phyloP scores from a whole-genome alignment of 2,329 filamentous ascomycete genomes.

The Hortaea werneckii region DNA sequence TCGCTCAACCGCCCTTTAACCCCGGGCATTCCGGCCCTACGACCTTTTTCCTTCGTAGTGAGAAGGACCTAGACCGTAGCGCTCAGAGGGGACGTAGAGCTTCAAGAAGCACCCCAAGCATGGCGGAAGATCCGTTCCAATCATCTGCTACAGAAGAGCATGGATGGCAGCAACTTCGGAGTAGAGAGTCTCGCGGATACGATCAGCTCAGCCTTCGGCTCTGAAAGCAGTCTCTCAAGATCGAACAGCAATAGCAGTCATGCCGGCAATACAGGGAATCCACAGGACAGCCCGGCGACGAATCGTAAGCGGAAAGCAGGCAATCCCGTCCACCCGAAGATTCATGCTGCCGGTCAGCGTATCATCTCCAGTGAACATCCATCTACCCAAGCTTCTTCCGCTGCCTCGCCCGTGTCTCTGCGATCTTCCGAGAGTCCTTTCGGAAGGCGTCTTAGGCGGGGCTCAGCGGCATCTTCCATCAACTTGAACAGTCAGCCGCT shows the following conservation, averaged over 20 bases:
- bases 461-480: slow-evolving; percentile 17
- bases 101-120: slow-evolving; percentile 12
- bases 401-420: slow-evolving; percentile 15
- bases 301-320: slow-evolving; percentile 22
- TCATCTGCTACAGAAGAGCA: slow-evolving; percentile 17
- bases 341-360: slow-evolving; percentile 23
- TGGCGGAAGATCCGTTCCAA: slow-evolving; percentile 6
- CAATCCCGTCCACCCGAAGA: slow-evolving; percentile 27
- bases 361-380: slow-evolving; percentile 23
- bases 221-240: slow-evolving; percentile 13
- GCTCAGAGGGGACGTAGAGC: slow-evolving; percentile 14
- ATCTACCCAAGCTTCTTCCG: slow-evolving; percentile 7
- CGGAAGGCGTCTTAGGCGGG: slow-evolving; percentile 15
- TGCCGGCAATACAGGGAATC: slow-evolving; percentile 7
- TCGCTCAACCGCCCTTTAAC: slow-evolving; percentile 4
- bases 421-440: slow-evolving; percentile 17
- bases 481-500: slow-evolving; percentile 29
- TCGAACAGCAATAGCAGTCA: slow-evolving; percentile 17
- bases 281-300: neutral
- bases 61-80: slow-evolving; percentile 35
- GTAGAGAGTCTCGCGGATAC: slow-evolving; percentile 49
- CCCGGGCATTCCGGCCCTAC: slow-evolving; percentile 37
- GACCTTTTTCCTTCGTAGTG: slow-evolving; percentile 51
- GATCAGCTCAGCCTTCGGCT: slow-evolving; percentile 32
- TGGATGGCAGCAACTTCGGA: slow-evolving; percentile 41